phyloP scores from a whole-genome alignment of 495 filamentous ascomycete genomes.

The Podospora didyma region DNA sequence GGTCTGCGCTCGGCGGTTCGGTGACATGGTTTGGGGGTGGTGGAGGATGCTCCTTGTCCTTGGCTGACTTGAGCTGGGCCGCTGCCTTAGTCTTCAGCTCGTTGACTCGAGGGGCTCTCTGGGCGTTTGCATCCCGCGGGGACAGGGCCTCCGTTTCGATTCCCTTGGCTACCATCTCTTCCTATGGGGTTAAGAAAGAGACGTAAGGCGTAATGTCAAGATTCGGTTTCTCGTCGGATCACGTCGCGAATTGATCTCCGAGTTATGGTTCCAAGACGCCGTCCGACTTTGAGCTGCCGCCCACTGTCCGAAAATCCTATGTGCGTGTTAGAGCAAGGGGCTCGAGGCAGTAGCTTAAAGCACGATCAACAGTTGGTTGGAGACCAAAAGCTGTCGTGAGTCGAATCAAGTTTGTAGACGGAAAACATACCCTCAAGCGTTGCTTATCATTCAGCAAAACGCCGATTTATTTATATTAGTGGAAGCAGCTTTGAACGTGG shows the following conservation, averaged over 20 bases:
- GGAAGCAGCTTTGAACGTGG: no score
- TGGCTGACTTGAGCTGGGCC: conserved; percentile 49
- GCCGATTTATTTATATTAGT: no score
- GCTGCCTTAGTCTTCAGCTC: conserved; percentile 53
- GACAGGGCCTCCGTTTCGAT: conserved; percentile 66
- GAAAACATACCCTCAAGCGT: no score
- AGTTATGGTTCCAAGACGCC: not conserved
- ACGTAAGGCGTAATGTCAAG: not conserved
- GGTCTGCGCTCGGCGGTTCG: conserved; percentile 61
- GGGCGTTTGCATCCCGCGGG: conserved; percentile 65
- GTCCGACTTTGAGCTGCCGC: no score
- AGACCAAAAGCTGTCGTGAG: no score
- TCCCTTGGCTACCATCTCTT: conserved; percentile 32
- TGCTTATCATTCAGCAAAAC: no score
- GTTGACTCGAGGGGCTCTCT: conserved; percentile 38
- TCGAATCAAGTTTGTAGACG: no score
- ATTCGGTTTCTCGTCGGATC: not conserved
- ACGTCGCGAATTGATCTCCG: not conserved
- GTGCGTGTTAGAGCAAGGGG: not conserved
- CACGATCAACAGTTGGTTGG: no score
- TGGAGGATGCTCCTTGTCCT: conserved; percentile 69
- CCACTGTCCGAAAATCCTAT: not conserved
- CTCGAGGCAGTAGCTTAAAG: no score
- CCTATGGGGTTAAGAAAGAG: conserved; percentile 3
- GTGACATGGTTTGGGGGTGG: conserved; percentile 71